Percentiles rank a stretch among this genome's conserved stretches.
phyloP scores from a whole-genome alignment of 2,329 filamentous ascomycete species.

The Fusarium setosum region DNA sequence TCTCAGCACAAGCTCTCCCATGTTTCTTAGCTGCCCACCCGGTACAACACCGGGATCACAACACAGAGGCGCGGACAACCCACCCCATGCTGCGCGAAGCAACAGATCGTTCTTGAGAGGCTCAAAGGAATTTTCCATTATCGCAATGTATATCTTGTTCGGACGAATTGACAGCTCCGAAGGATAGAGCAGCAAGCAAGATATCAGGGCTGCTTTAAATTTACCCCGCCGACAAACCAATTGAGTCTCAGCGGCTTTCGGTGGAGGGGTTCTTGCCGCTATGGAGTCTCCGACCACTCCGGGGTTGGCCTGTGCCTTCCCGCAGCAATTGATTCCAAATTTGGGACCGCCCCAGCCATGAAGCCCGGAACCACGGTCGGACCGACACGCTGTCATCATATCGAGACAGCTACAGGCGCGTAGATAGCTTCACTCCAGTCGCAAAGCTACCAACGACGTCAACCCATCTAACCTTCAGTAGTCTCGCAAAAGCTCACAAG shows the following conservation, averaged over 20 bases:
- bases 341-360: not conserved
- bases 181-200: slow-evolving; percentile 10
- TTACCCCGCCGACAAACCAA: slow-evolving; percentile 27
- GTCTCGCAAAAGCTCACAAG: not conserved
- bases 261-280: slow-evolving; percentile 25
- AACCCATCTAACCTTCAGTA: too few relatives aligned
- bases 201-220: slow-evolving; percentile 19
- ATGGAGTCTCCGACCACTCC: not conserved
- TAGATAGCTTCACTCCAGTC: slow-evolving; percentile 26
- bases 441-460: slow-evolving; percentile 5
- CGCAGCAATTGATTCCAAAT: slow-evolving; percentile 22
- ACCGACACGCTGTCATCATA: slow-evolving; percentile 43
- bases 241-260: not conserved
- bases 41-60: not conserved
- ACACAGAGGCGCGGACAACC: slow-evolving; percentile 38
- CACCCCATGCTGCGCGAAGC: slow-evolving; percentile 89
- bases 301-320: slow-evolving; percentile 2
- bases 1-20: slow-evolving; percentile 36
- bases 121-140: slow-evolving; percentile 78
- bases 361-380: slow-evolving; percentile 35
- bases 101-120: slow-evolving; percentile 94
- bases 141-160: slow-evolving; percentile 35
- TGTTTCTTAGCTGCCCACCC: not conserved
- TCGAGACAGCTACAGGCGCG: not conserved
- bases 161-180: slow-evolving; percentile 12